phyloP scores from a whole-genome alignment of 768 basidiomycete species.

The Suillus subluteus region DNA sequence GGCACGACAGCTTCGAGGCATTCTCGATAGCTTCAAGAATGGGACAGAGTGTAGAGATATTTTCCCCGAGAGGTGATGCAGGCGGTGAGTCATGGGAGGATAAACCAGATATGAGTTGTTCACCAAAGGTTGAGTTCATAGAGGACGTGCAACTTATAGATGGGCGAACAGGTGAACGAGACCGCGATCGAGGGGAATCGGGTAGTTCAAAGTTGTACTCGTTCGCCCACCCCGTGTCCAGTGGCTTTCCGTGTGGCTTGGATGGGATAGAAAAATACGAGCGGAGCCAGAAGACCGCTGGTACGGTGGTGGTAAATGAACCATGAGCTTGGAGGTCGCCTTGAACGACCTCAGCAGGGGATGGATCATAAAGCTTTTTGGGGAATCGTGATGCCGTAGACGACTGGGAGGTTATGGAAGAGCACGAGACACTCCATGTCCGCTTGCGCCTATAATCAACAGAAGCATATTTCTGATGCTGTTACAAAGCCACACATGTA shows the following conservation, averaged over 20 bases:
- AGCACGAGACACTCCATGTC: slow-evolving; percentile 25
- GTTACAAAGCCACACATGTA: background rate
- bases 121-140: slow-evolving; percentile 20
- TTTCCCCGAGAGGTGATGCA: slow-evolving; percentile 25
- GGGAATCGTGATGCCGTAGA: slow-evolving; percentile 29
- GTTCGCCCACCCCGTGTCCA: slow-evolving; percentile 4
- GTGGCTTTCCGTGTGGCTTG: slow-evolving; percentile 12
- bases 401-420: slow-evolving; percentile 27
- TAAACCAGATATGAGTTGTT: slow-evolving; percentile 15
- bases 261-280: slow-evolving; percentile 21
- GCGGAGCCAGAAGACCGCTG: slow-evolving; percentile 37
- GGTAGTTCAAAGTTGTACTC: slow-evolving; percentile 30
- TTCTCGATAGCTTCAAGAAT: slow-evolving; percentile 55
- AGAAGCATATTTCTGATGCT: background rate
- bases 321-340: slow-evolving; percentile 35
- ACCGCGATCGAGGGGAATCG: slow-evolving; percentile 30
- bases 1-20: slow-evolving; percentile 52
- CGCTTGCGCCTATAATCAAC: slow-evolving; percentile 5
- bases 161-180: slow-evolving; percentile 30
- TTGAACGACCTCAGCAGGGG: slow-evolving; percentile 26
- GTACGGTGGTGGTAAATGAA: slow-evolving; percentile 43
- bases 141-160: slow-evolving; percentile 50
- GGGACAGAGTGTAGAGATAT: slow-evolving; percentile 37
- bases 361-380: slow-evolving; percentile 24
- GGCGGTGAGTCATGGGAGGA: slow-evolving; percentile 16